Evolutionary conservation across 371 early-diverging fungal genomes (phyloP).

Genomic region (Mortierella sp.): DNA sequence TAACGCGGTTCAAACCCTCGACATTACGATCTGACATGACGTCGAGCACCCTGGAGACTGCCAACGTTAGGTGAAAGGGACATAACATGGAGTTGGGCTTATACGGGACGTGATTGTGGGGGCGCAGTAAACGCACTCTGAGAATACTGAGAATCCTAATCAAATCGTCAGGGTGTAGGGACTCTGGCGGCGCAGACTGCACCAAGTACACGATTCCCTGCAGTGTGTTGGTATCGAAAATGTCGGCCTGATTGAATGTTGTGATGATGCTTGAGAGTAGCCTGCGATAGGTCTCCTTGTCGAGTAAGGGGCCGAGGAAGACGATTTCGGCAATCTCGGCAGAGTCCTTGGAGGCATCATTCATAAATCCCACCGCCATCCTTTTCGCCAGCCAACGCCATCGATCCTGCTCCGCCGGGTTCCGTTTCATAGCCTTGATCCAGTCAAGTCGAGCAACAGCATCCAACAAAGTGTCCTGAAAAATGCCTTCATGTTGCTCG

Average conservation of each 20-base stretch:
- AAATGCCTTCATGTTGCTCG: too few relatives aligned
- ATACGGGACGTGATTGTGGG: slow-evolving; percentile 11
- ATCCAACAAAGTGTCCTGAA: too few relatives aligned
- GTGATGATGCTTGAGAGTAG: slow-evolving; percentile 8
- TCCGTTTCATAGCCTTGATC: not conserved
- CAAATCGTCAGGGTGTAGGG: slow-evolving; percentile 9
- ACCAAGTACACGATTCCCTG: slow-evolving; percentile 18
- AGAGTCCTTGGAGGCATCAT: not conserved
- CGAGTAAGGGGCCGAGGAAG: not conserved
- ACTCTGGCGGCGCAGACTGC: not conserved
- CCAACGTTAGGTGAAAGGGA: not conserved
- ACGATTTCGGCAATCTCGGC: slow-evolving; percentile 5
- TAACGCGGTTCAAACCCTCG: not conserved
- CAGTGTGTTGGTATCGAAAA: not conserved
- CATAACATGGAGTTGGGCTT: not conserved
- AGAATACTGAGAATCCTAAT: slow-evolving; percentile 14
- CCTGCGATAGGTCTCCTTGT: not conserved
- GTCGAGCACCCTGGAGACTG: slow-evolving; percentile 11
- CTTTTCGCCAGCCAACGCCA: not conserved
- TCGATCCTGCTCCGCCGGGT: not conserved
- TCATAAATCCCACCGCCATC: not conserved
- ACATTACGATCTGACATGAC: slow-evolving; percentile 16
- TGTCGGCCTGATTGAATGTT: not conserved
- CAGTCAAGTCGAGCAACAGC: not conserved
- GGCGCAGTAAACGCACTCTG: not conserved